Base-by-base conservation (phyloP, 176 grass and related monocot genomes). In the Lolium multiflorum region DNA sequence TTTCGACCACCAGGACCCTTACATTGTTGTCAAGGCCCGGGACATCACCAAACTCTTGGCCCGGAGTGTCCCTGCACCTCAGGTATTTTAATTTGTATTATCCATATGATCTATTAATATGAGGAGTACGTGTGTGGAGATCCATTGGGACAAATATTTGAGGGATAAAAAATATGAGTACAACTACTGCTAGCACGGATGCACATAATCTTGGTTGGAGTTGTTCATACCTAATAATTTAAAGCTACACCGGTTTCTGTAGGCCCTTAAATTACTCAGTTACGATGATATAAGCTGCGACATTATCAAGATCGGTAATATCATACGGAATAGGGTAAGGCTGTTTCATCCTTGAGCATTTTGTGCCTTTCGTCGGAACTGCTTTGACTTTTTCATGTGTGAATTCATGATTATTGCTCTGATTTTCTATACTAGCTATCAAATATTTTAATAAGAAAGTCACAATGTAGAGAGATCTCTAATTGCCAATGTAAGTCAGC, bases 231-330 rank as follows among this genome's bases (percentile, higher is more conserved):
- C 39, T n/a, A 7, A 6, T 49, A 43, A 43, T 43, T 7, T 59
- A 49, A 66, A 21, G 56, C 13, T 55, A 3, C 80, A 22, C 21
- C 77, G 5, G 15, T 78, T 67, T 55, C 83, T 52, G 25, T 57
- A 98, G 96, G 96, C 96, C 16, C 92, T 98, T 48, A 98, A 94
- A 82, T 84, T 96, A 89, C 87, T 98, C 11, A 88, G 4, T 2
- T 12, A 96, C 9, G 96, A 98, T 89, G 93, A 98, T 51, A 96
- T 94, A 87, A 86, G 79, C 80, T 96, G 93, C 67, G 96, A 98
- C 24, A 91, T 98, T 79, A 96, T 96, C 48, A 98, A 98, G 88
- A 96, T 98, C 80, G 92, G 96, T 12, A 88, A 37, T 48, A 84
- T 96, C 7, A 73, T 88, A 77, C 83, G 92, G 35, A 98, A 94